A percentile compares a stretch with the other conserved stretches of the same genome.
Conservation (phyloP, 371 early-diverging fungal species). For the Mucor indicus region DNA sequence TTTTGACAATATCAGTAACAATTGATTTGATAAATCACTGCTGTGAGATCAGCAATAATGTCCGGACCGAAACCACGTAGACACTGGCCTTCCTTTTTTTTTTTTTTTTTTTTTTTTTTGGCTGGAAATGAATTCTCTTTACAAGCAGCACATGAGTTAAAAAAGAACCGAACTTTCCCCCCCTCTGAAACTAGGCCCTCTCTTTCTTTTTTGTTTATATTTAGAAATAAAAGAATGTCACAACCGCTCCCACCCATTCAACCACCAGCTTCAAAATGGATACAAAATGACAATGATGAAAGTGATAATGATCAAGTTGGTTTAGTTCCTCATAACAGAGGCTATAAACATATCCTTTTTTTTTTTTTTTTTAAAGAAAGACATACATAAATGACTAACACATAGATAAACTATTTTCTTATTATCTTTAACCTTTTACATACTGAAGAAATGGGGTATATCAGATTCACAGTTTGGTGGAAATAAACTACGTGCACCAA, state of each 20-base stretch:
- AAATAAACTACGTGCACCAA: conserved; percentile 39
- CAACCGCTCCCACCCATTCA: not conserved
- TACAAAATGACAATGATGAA: conserved; percentile 28
- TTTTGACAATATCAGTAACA: too few species aligned
- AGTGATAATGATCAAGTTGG: conserved; percentile 44
- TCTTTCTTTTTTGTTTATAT: not conserved
- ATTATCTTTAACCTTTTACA: conserved; percentile 28
- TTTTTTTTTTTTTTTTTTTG: not conserved
- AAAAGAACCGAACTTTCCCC: not conserved
- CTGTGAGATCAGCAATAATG: too few species aligned
- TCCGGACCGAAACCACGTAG: too few species aligned
- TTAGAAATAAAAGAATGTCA: not conserved
- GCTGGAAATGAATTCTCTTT: not conserved
- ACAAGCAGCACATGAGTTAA: not conserved
- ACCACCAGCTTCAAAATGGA: conserved; percentile 27
- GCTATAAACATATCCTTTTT: conserved; percentile 63
- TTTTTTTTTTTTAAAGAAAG: not conserved
- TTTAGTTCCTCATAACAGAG: conserved; percentile 50
- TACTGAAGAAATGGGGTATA: conserved; percentile 45
- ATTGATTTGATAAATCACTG: too few species aligned
- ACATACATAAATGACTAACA: not conserved
- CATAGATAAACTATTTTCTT: not conserved
- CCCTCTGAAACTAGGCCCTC: not conserved
- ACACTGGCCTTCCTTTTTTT: not conserved
- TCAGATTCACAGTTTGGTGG: conserved; percentile 38